Evolutionary conservation across 2,329 filamentous ascomycete species (phyloP), one percentile per base, ranked within the genome.

Genomic region (Xylaria sp.): DNA sequence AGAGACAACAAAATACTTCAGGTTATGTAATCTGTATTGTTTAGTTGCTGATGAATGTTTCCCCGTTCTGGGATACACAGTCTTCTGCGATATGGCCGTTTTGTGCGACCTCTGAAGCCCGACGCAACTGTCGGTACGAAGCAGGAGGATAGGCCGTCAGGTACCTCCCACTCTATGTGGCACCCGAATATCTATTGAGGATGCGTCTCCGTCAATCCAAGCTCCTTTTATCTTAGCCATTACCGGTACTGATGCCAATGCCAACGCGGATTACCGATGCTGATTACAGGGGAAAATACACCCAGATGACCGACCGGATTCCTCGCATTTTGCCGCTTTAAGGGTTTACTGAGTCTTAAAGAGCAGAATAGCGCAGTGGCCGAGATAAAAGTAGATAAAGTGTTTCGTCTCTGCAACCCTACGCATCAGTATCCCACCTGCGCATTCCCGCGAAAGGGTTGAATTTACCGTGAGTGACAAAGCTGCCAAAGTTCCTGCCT

Each of bases 381-480:
- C 96, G 68, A 99, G 91, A 85, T 99, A 99, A 85, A 99, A 99
- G 85, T 99, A 99, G 81, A 99, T 97, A 85, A 99, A 99, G 83
- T 99, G 96, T 85, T 98, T 98, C 32, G 96, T 98, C 82, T 98
- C 96, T 97, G 83, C 43, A 48, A 15, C 9, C 9, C 3, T 20
- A 12, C 30, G 55, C 36, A 73, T 70, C 57, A 65, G 56, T 41
- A 66, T 73, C 45, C 62, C 57, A 48, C 50, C 60, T n/a, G 6
- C 20, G 12, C 30, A 61, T 15, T 10, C 12, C 6, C 23, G 18
- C 10, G 34, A 23, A 18, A n/a, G 5, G 20, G 9, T 23, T 56
- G 39, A 60, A 71, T 88, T 69, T 87, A 97, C 94, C 94, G 78
- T 99, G 96, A 46, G 96, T 99, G 60, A 99, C 96, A 76, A 98